Evolutionary conservation across 202 grass and related monocot genomes (phyloP).

Genomic region (Panicum virgatum): DNA sequence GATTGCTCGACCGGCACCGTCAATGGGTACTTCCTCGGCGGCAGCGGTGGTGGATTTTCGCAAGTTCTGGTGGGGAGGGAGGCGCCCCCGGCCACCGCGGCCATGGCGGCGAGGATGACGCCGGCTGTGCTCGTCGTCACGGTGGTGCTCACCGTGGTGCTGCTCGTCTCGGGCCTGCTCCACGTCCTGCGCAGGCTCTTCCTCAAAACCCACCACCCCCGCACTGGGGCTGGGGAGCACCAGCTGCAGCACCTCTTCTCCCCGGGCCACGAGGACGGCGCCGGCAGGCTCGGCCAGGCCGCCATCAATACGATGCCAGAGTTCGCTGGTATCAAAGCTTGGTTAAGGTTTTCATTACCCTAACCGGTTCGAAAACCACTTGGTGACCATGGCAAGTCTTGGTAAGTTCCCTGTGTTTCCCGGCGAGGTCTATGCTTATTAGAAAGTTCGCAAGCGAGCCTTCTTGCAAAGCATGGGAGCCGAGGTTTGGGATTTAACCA

Average conservation of each 20-base stretch:
- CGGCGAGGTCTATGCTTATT: no score
- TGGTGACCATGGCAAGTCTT: no score
- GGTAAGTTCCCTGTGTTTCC: no score
- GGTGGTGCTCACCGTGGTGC: conserved; percentile 63
- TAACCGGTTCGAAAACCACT: no score
- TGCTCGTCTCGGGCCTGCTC: conserved; percentile 58
- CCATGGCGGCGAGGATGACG: conserved; percentile 41
- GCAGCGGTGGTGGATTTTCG: background rate
- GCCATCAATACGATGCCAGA: conserved; percentile 59
- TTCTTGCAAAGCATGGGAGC: no score
- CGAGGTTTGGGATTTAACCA: no score
- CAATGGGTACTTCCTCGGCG: background rate
- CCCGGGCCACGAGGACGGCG: conserved; percentile 32
- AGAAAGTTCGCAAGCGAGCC: no score
- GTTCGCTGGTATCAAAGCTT: no score
- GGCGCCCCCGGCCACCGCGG: background rate
- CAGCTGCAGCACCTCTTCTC: conserved; percentile 52
- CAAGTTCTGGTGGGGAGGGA: background rate
- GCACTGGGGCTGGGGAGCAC: conserved; percentile 25
- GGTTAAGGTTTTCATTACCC: no score
- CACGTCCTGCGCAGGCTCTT: conserved; percentile 61
- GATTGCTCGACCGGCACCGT: conserved; percentile 22
- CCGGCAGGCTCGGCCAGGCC: conserved; percentile 49
- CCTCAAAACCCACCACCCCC: conserved; percentile 52
- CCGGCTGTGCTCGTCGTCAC: conserved; percentile 65